Conservation (phyloP, 768 basidiomycete species). For the Strobilomyces echinocephalus region DNA sequence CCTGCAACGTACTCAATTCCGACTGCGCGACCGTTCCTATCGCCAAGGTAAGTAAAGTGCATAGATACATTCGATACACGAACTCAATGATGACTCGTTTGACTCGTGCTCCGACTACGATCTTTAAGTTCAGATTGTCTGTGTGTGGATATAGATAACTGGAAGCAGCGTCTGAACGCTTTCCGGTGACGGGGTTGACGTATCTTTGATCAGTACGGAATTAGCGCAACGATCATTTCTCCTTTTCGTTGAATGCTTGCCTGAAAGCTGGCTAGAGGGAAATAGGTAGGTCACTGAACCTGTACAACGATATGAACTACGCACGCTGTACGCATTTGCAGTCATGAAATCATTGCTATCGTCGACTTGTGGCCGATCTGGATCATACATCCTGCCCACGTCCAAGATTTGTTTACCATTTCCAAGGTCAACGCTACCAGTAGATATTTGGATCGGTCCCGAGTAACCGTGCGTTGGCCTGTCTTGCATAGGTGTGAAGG, state of each 20-base stretch:
- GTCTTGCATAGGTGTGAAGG: constrained; percentile 31
- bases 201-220: constrained; percentile 40
- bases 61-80: not conserved
- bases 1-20: constrained; percentile 36
- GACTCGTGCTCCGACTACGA: constrained; percentile 25
- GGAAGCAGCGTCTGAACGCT: constrained; percentile 32
- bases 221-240: not conserved
- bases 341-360: constrained; percentile 45
- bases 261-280: constrained; percentile 12
- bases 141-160: constrained; percentile 34
- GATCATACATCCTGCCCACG: constrained; percentile 44
- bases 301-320: constrained; percentile 1
- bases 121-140: constrained; percentile 27
- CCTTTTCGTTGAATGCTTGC: constrained; percentile 3
- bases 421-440: not conserved
- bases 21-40: constrained; percentile 33
- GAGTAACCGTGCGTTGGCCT: constrained; percentile 34
- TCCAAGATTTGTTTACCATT: constrained; percentile 43
- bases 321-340: constrained; percentile 22
- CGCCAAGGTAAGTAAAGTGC: not conserved
- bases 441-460: constrained; percentile 28
- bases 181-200: constrained; percentile 40
- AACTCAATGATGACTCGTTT: constrained; percentile 10
- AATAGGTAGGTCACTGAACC: not conserved
- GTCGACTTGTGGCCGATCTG: constrained; percentile 37